These are phyloP conservation scores for Perkinsus olseni DNA, from an alignment of 169 alveolate species.

Conservation along the genomic window DNA sequence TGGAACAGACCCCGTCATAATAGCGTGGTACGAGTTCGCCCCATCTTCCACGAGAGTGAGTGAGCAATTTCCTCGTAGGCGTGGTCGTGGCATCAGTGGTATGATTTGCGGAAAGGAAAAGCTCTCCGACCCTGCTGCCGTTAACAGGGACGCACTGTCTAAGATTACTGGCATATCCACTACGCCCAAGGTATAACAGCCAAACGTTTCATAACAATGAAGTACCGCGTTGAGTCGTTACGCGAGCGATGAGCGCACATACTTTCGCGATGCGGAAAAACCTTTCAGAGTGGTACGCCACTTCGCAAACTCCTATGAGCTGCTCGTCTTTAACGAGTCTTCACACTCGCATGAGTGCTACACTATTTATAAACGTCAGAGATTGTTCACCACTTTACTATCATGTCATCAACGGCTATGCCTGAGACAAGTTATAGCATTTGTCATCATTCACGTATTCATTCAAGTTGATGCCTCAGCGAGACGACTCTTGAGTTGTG, in stretches of 20 bases:
- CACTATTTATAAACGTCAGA: neutral
- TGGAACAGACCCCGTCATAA: neutral
- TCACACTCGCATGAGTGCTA: no score
- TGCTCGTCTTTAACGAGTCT: no score
- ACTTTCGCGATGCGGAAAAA: neutral
- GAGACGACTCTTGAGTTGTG: neutral
- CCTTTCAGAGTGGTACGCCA: no score
- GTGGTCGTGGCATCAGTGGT: neutral
- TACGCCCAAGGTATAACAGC: neutral
- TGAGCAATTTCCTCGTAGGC: neutral
- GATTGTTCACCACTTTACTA: neutral
- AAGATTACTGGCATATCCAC: neutral
- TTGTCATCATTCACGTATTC: neutral
- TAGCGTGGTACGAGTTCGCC: neutral
- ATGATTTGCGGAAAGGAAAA: neutral
- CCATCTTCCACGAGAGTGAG: no score
- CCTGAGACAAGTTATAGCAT: neutral
- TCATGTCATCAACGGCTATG: neutral
- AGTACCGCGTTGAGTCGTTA: no score
- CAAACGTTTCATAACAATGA: neutral
- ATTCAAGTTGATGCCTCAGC: neutral
- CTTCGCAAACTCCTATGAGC: neutral
- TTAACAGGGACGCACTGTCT: neutral
- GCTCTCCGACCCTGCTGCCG: neutral
- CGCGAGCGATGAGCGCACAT: no score